Percentiles rank a stretch among this genome's conserved stretches.
Conservation (phyloP, 1,284 basidiomycete genomes). For the Bondarzewia mesenterica region DNA sequence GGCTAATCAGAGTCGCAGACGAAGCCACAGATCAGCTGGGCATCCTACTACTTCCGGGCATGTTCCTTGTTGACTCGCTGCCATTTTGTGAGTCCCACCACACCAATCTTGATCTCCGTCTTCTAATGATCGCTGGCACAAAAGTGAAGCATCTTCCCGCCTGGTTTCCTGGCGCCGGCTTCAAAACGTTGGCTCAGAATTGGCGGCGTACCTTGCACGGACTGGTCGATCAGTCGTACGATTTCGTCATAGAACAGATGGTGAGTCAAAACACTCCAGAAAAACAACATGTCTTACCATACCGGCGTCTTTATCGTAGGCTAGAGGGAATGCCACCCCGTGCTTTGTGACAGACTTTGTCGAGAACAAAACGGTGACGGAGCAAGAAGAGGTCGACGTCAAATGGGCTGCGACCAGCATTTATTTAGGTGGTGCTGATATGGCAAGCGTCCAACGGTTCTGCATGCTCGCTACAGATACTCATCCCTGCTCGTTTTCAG, state of each 20-base stretch:
- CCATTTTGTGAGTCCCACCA: slow-evolving; percentile 19
- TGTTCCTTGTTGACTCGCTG: slow-evolving; percentile 23
- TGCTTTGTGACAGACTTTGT: slow-evolving; percentile 47
- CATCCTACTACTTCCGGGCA: slow-evolving; percentile 17
- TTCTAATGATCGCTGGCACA: slow-evolving; percentile 12
- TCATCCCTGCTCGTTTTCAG: slow-evolving; percentile 2
- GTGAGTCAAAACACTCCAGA: slow-evolving; percentile 22
- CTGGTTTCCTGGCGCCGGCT: slow-evolving; percentile 60
- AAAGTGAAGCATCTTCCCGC: slow-evolving; percentile 50
- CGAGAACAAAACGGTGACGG: slow-evolving; percentile 34
- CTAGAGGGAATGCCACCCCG: slow-evolving; percentile 38
- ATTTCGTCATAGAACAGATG: slow-evolving; percentile 54
- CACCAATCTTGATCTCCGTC: slow-evolving; percentile 1
- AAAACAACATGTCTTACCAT: not conserved
- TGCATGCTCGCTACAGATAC: not conserved
- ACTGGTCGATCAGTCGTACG: slow-evolving; percentile 47
- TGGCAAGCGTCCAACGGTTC: not conserved
- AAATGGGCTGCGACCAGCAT: slow-evolving; percentile 56
- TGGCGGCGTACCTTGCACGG: slow-evolving; percentile 42
- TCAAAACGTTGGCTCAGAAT: slow-evolving; percentile 41
- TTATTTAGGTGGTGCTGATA: slow-evolving; percentile 36
- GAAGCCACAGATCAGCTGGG: slow-evolving; percentile 21
- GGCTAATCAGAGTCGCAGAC: slow-evolving; percentile 23
- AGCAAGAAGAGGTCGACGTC: slow-evolving; percentile 44
- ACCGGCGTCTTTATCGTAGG: slow-evolving; percentile 25